Conservation (phyloP, 2,329 filamentous ascomycete genomes). For the Fusarium sp. region DNA sequence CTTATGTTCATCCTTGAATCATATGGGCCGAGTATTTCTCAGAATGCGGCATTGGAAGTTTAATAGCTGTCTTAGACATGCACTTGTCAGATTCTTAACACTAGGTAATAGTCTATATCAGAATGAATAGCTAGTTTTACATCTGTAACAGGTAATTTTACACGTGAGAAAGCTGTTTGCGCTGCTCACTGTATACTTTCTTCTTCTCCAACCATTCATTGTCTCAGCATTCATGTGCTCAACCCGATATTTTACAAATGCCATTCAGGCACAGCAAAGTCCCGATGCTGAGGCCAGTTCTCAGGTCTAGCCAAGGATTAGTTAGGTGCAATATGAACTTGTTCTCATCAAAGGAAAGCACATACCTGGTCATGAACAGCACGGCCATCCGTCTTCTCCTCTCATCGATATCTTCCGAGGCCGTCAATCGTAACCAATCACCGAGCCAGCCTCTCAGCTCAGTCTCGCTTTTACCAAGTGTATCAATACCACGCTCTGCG, state of each 20-base stretch:
- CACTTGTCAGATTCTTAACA: not conserved
- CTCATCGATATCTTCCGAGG: constrained; percentile 49
- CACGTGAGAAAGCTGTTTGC: constrained; percentile 21
- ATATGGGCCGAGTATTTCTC: no score
- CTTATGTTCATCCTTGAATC: no score
- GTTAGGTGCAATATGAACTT: not conserved
- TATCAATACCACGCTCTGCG: constrained; percentile 71
- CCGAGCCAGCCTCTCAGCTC: constrained; percentile 60
- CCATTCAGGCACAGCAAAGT: constrained; percentile 56
- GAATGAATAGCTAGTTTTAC: constrained; percentile 6
- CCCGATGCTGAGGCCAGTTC: constrained; percentile 52
- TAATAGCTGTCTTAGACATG: no score
- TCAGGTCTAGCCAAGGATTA: constrained; percentile 46
- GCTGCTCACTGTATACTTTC: constrained; percentile 10
- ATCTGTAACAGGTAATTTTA: constrained; percentile 11
- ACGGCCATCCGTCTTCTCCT: constrained; percentile 52
- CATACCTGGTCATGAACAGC: constrained; percentile 55
- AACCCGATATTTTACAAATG: constrained; percentile 44
- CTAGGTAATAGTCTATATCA: not conserved
- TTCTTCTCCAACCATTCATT: not conserved
- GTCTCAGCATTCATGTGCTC: not conserved
- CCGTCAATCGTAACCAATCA: constrained; percentile 60
- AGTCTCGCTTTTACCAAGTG: constrained; percentile 64
- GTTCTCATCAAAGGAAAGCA: not conserved
- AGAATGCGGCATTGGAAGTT: no score